Evolutionary conservation across 1,284 basidiomycete genomes (phyloP), one percentile per base, ranked within the genome.

Genomic region (Cryptococcus floricola): DNA sequence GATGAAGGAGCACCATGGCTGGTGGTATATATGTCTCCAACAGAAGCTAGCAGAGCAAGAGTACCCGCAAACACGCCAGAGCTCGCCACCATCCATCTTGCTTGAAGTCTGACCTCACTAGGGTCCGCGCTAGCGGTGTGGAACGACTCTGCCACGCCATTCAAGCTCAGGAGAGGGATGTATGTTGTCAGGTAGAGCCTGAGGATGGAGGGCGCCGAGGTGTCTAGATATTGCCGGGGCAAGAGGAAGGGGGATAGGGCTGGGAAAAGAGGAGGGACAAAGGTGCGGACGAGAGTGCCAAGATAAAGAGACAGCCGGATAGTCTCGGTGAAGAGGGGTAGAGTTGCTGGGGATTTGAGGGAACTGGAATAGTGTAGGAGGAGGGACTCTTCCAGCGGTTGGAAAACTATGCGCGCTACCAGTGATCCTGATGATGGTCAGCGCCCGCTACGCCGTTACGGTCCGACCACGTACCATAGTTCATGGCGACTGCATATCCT

Each of bases 401-500:
- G 93, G 68, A 97, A 93, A 38, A 94, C 71, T 63, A 96, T 88
- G 13, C 93, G 85, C 7, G 92, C 92, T 37, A 95, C 80, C 13
- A 97, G 81, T 1, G 92, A 95, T 48, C 93, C 92, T 95, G 68
- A 38, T 25, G 12, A 46, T 57, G 23, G 25, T 48, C 25, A 52
- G n/a, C 13, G 42, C 39, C 10, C 37, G 6, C 18, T 28, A 8
- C 31, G 19, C 39, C 28, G 19, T 28, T 5, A 49, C 37, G 2
- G 5, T 12, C 38, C 9, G 28, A 27, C 75, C 83, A 46, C 27
- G 19, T 48, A 90, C 92, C 93, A 69, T 97, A 97, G 76, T 96
- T 96, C 45, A 88, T 87, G 12, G 94, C 94, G 10, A 97, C 81
- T 0, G 93, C 93, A 72, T 96, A 97, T 3, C 91, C 93, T 10